Base-by-base conservation (phyloP, 768 basidiomycete genomes). In the Russula sp. region DNA sequence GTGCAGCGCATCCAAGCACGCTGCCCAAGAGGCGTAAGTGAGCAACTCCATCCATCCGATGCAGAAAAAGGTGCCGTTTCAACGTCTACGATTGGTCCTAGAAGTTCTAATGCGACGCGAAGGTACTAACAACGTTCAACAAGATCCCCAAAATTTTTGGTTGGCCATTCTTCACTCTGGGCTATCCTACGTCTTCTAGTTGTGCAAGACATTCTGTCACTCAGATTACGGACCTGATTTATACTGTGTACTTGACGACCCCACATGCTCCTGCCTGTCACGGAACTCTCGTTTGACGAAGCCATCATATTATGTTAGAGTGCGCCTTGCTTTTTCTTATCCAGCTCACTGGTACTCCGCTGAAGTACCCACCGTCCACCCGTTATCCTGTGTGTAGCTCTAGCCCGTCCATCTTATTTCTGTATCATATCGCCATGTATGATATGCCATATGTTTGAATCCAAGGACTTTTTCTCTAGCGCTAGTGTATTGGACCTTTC, bases 21-120 rank as follows among this genome's bases (percentile, higher is more conserved):
- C 47, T 63, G 16, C 53, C 57, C 18, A 63, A 40, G 57, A 63
- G 22, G 37, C 52, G 57, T 63, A 63, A 63, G 62, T 63, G 39
- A 59, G 32, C 50, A 6, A 32, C 10, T 48, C 45, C 40, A 34
- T 57, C 11, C 13, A 27, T 57, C 11, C 13, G n/a, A 39, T 54
- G 35, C 22, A 53, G 20, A 32, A 34, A 55, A 58, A 59, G 62
- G 62, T 63, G 44, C 45, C n/a, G 11, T 54, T 54, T 54, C 50
- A 27, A 18, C 10, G 44, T 47, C 20, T 32, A 1, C 31, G 39
- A 48, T 27, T 10, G 16, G 51, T 20, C 11, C 44, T 47, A 20
- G 11, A 10, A 14, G n/a, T 48, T 37, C 49, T 40, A 22, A 63
- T 50, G 31, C 31, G 35, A 40, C 22, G 44, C 10, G 8, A 49